Evolutionary conservation across 2,329 filamentous ascomycete species (phyloP), one percentile per base, ranked within the genome.

Genomic region (Aspergillus carbonarius): DNA sequence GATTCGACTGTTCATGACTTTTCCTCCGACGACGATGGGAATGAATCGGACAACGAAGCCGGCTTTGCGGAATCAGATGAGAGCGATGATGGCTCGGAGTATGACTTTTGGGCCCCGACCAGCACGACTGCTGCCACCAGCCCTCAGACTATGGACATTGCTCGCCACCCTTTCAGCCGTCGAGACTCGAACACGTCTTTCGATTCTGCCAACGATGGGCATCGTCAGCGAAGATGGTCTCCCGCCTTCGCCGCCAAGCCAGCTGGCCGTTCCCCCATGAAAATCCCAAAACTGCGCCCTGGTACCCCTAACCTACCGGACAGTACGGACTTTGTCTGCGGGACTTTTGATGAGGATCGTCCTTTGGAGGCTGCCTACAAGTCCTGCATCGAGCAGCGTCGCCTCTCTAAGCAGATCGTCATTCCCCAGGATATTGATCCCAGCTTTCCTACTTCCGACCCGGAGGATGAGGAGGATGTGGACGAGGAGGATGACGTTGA

Each of bases 291-390:
- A 62, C 86, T 88, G 65, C 88, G 88, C 20, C 83, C 86, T 39
- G 83, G 83, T 23, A 90, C 89, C 1, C 91, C 91, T 2, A 92
- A 96, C 71, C 82, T 99, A 10, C 95, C 95, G 1, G 95, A 99
- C 74, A 97, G 93, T 76, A 98, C 95, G 13, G 95, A 99, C 74
- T 99, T 99, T 66, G 95, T 99, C n/a, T 98, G 95, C 70, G 95
- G 95, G 59, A 99, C 95, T 1, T 82, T 99, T 18, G 95, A 99
- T 65, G 95, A 99, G 75, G 95, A 99, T 70, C 88, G 92, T 46
- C 92, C 92, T 2, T 78, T 98, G n/a, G 95, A 99, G 73, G 92
- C 93, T 66, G 93, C 92, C 0, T 99, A 97, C 74, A 84, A 96
- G 57, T 90, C 91, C 2, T 92, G 90, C 68, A 83, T 96, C 58